Conservation (phyloP, 2,329 filamentous ascomycete species). For the Aspergillus quadricinctus region DNA sequence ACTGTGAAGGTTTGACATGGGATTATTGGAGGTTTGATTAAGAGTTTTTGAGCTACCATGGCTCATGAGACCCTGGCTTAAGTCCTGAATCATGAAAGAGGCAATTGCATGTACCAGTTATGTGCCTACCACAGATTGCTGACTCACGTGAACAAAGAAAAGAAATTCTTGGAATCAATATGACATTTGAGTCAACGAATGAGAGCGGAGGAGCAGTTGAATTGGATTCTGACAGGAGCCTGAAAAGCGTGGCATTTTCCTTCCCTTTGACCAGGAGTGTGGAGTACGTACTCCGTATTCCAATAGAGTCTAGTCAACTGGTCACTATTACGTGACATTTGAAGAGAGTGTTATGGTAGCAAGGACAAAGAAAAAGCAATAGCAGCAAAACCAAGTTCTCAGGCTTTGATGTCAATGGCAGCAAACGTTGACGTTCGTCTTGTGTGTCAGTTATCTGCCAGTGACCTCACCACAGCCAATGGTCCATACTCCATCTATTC, state of each 20-base stretch:
- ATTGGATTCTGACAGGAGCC: not conserved
- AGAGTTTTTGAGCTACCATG: not conserved
- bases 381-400: not conserved
- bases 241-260: not conserved
- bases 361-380: no score
- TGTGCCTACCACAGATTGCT: not conserved
- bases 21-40: not conserved
- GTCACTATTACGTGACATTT: not conserved
- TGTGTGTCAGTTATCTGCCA: not conserved
- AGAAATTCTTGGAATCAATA: not conserved
- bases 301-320: not conserved
- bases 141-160: not conserved
- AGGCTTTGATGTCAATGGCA: not conserved
- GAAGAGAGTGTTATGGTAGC: not conserved
- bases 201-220: not conserved
- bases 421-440: not conserved
- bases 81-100: not conserved
- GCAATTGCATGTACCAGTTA: not conserved
- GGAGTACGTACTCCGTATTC: not conserved
- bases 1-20: not conserved
- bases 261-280: not conserved
- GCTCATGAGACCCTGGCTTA: not conserved
- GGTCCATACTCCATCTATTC: not conserved
- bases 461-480: not conserved
- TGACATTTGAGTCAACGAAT: not conserved